A percentile compares a stretch with the other conserved stretches of the same genome.
Conservation (phyloP, 2,329 filamentous ascomycete species). For the Epichloe coenophiala region DNA sequence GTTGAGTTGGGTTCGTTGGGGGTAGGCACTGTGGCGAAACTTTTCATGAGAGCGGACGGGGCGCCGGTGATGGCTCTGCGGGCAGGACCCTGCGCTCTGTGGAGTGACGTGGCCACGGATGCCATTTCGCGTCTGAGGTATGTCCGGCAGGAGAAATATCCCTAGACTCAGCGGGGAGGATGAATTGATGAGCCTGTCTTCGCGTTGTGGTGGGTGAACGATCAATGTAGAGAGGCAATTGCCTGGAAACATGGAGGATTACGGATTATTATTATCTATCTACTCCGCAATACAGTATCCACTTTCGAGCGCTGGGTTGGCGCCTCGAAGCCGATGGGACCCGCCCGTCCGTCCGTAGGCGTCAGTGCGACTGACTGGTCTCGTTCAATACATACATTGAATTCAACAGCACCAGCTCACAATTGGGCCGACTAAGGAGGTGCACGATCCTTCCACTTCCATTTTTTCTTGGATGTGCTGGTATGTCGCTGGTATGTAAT, state of each 20-base stretch:
- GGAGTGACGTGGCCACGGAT: slow-evolving; percentile 27
- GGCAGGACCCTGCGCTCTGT: slow-evolving; percentile 28
- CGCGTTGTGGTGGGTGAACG: not conserved
- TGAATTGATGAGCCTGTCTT: not conserved
- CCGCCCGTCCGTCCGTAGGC: not conserved
- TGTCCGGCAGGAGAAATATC: not conserved
- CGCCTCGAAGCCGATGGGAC: not conserved
- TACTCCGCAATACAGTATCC: not conserved
- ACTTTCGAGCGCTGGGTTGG: not conserved
- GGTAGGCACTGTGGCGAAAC: slow-evolving; percentile 33
- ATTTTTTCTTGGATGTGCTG: not conserved
- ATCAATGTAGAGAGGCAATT: not conserved
- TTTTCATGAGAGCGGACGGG: slow-evolving; percentile 14
- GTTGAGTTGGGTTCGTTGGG: slow-evolving; percentile 13
- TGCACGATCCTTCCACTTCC: not conserved
- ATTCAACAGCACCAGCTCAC: not conserved
- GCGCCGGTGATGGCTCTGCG: slow-evolving; percentile 25
- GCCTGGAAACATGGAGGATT: not conserved
- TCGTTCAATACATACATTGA: not conserved
- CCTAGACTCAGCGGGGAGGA: not conserved
- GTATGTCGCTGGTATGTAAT: not conserved
- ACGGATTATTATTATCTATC: too few species aligned
- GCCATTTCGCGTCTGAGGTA: slow-evolving; percentile 10
- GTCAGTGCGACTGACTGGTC: not conserved
- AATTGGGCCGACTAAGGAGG: not conserved